phyloP scores from a whole-genome alignment of 176 grass and related monocot species.

The Oryza meridionalis region DNA sequence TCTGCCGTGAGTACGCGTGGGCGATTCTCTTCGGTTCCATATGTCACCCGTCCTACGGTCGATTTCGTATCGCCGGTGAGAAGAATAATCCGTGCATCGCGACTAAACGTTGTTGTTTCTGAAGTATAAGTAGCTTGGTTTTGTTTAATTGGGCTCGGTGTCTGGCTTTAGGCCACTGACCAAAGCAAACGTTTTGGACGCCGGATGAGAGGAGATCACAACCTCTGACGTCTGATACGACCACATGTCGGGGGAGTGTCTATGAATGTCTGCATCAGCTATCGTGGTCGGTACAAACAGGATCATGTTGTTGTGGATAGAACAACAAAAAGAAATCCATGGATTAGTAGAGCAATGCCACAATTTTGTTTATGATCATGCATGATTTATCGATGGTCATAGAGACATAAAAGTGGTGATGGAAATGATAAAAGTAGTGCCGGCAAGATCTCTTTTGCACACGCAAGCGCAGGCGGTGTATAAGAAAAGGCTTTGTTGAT shows the following conservation, averaged over 20 bases:
- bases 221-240: background rate
- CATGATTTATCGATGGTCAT: background rate
- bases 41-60: background rate
- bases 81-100: background rate
- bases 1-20: slow-evolving; percentile 2
- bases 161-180: background rate
- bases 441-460: slow-evolving; percentile 12
- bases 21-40: background rate
- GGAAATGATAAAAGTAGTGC: background rate
- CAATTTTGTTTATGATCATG: background rate
- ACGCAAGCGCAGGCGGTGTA: slow-evolving; percentile 25
- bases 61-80: too few relatives aligned
- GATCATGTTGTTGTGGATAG: background rate
- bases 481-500: background rate
- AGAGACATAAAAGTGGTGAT: background rate
- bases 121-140: background rate
- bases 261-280: slow-evolving; percentile 13
- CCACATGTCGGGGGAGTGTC: background rate
- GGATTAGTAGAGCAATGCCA: background rate
- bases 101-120: background rate
- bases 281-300: slow-evolving; percentile 27
- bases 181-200: slow-evolving; percentile 11
- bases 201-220: background rate
- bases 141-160: background rate
- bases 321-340: background rate